Evolutionary conservation across 1,139 yeast genomes (phyloP).

Genomic region (Blastobotrys persicus): DNA sequence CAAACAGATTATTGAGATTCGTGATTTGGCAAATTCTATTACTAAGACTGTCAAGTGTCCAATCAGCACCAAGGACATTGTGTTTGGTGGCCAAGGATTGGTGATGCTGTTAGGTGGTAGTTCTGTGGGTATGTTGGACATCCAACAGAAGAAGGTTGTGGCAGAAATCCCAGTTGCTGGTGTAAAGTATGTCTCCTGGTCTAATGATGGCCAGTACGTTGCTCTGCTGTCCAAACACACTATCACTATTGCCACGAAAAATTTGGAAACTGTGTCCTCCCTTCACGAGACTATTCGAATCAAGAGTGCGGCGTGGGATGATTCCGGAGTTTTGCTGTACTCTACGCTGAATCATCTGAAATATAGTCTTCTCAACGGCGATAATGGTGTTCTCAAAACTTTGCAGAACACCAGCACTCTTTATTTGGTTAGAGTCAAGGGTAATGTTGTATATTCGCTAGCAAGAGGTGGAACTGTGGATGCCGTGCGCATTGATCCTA

Average conservation of each 20-base stretch:
- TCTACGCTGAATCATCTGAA: conserved; percentile 95
- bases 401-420: conserved; percentile 89
- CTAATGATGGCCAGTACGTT: conserved; percentile 79
- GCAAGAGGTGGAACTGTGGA: conserved; percentile 86
- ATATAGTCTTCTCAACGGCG: conserved; percentile 90
- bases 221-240: conserved; percentile 93
- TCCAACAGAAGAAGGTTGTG: conserved; percentile 83
- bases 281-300: conserved; percentile 96
- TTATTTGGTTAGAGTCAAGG: conserved; percentile 72
- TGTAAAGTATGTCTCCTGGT: conserved; percentile 89
- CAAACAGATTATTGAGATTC: conserved; percentile 67
- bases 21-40: conserved; percentile 74
- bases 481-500: conserved; percentile 79
- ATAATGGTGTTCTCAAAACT: conserved; percentile 89
- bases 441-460: conserved; percentile 72
- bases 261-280: conserved; percentile 73
- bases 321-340: conserved; percentile 83
- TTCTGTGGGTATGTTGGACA: conserved; percentile 80
- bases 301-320: conserved; percentile 98
- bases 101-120: conserved; percentile 70
- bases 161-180: conserved; percentile 63
- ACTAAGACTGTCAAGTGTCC: conserved; percentile 83
- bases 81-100: conserved; percentile 80
- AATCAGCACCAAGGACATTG: conserved; percentile 62
- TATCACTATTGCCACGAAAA: conserved; percentile 79